Conservation (phyloP, 345 rosid genomes). For the Euphorbia pulcherrima region DNA sequence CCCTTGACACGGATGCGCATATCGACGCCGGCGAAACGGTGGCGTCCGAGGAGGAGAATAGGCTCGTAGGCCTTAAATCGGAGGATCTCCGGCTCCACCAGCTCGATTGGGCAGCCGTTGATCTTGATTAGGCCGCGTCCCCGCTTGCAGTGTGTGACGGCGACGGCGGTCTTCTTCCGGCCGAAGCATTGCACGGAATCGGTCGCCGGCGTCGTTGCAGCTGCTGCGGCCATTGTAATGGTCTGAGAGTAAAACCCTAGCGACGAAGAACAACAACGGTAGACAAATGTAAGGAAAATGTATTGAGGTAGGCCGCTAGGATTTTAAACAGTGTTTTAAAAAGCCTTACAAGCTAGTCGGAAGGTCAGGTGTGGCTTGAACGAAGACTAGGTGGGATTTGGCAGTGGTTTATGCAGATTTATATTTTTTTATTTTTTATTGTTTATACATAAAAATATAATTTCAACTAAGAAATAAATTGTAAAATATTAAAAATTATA, state of each 20-base stretch:
- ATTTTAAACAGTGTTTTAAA: not conserved
- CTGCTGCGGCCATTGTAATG: conserved; percentile 37
- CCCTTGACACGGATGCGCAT: conserved; percentile 79
- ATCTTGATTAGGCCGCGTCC: conserved; percentile 73
- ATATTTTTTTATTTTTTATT: too few relatives aligned
- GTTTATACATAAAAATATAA: too few relatives aligned
- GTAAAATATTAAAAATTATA: too few relatives aligned
- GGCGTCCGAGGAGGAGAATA: conserved; percentile 62
- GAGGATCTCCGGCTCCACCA: conserved; percentile 77
- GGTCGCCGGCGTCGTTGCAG: not conserved
- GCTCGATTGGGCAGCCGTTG: conserved; percentile 79
- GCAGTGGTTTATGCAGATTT: too few relatives aligned
- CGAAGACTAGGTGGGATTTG: too few relatives aligned
- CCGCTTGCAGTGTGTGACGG: conserved; percentile 74
- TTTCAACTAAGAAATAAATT: too few relatives aligned
- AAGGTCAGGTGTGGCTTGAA: too few relatives aligned
- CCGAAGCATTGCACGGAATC: conserved; percentile 77
- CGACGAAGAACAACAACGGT: not conserved
- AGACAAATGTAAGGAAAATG: not conserved
- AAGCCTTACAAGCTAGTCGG: too few relatives aligned
- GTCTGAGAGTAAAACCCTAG: not conserved
- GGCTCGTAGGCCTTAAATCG: conserved; percentile 80
- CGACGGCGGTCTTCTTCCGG: conserved; percentile 80
- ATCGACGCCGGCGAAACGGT: conserved; percentile 76
- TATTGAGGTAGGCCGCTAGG: not conserved